Base-by-base conservation (phyloP, 805 yeast genomes). In the Wickerhamiella sergipiensis region DNA sequence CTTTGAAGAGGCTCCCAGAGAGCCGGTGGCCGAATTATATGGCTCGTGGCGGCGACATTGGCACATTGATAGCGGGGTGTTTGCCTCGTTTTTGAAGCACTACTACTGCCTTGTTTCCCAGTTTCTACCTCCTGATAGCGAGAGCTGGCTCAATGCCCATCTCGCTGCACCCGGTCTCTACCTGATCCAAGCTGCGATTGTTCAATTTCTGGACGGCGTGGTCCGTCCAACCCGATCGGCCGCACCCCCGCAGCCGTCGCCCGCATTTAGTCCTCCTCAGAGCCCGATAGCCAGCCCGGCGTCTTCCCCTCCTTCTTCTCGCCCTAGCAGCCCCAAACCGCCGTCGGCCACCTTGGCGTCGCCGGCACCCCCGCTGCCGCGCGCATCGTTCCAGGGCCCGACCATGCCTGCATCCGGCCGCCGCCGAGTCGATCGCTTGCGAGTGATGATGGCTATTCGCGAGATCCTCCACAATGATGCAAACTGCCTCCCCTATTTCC, bases 21-120 rank as follows among this genome's bases (percentile, higher is more conserved):
- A 53, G 44, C 51, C 64, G 49, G 43, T 50, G 50, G 33, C 54
- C 17, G 50, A 56, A 26, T 8, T 65, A 19, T 55, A 60, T 50
- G 68, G 67, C 7, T 57, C 64, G 3, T 69, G 73, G 74, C 47
- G 55, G 2, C 59, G 68, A 4, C 58, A 64, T 22, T 70, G 70
- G 67, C 57, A 58, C 7, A 58, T 63, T 6, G 64, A 66, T 55
- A 59, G 70, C 19, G 65, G 64, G 42, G 60, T 71, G 13, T 70
- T 70, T 50, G 61, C 65, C 29, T 63, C 74, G n/a, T 70, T 70
- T 51, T 53, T 71, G 43, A 70, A 68, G 56, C 75, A 71, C 55
- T 63, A 66, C 49, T 70, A 69, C 50, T 47, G 61, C 12, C 56
- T 70, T 15, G 60, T 65, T 12, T 57, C 70, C 9, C 50, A 47